Percentiles rank a stretch among this genome's conserved stretches.
These are phyloP conservation scores for Fusarium haematococcum DNA, from an alignment of 2,329 filamentous ascomycete species.

Conservation along the genomic window DNA sequence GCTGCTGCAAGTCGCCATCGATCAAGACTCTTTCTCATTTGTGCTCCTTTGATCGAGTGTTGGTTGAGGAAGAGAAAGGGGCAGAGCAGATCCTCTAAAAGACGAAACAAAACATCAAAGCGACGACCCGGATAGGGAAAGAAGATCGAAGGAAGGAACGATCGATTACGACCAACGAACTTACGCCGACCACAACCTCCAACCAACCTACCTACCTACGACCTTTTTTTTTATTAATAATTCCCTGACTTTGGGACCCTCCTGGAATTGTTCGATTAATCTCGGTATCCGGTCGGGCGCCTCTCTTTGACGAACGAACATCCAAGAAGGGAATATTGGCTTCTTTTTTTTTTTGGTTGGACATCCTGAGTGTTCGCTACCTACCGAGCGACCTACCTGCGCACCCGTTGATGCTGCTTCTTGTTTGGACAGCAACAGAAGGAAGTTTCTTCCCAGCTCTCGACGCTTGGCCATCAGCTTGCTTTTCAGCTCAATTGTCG, in stretches of 20 bases:
- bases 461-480: slow-evolving; percentile 13
- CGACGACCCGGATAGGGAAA: background rate
- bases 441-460: background rate
- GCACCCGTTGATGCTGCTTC: background rate
- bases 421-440: slow-evolving; percentile 19
- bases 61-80: slow-evolving; percentile 18
- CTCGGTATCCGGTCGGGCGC: slow-evolving; percentile 19
- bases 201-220: background rate
- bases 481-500: slow-evolving; percentile 7
- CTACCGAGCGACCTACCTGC: background rate
- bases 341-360: slow-evolving; percentile 8
- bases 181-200: slow-evolving; percentile 11
- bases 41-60: slow-evolving; percentile 16
- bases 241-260: slow-evolving; percentile 22
- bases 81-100: slow-evolving; percentile 17
- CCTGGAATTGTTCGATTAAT: slow-evolving; percentile 20
- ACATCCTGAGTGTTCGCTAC: background rate
- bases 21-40: slow-evolving; percentile 10
- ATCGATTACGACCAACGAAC: slow-evolving; percentile 11
- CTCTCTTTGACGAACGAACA: slow-evolving; percentile 18
- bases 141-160: slow-evolving; percentile 18
- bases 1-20: slow-evolving; percentile 3
- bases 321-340: background rate
- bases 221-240: slow-evolving; percentile 4
- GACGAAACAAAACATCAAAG: slow-evolving; percentile 22